Percentiles rank a stretch among this genome's conserved stretches.
phyloP scores from a whole-genome alignment of 208 protist species.

The Entamoeba dispar region DNA sequence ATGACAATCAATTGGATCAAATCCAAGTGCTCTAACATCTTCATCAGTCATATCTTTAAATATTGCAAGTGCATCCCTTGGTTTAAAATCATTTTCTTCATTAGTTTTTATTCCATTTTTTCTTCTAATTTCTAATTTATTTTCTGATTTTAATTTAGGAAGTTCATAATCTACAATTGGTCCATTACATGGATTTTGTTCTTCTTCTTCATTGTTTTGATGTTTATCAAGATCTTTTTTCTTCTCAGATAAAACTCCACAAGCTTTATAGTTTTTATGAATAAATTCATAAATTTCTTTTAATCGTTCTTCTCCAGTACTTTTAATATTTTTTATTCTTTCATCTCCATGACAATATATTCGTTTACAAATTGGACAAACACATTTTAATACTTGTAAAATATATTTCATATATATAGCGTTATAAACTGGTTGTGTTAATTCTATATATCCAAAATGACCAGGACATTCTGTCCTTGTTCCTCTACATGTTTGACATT shows the following conservation, averaged over 20 bases:
- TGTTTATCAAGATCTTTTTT: neutral
- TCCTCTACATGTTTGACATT: conserved; percentile 43
- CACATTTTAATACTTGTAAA: conserved; percentile 70
- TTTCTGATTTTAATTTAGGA: neutral
- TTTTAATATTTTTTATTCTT: neutral
- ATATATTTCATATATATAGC: conserved; percentile 73
- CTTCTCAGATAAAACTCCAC: neutral
- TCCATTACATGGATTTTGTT: conserved; percentile 6
- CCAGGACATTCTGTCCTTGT: conserved; percentile 53
- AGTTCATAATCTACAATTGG: neutral
- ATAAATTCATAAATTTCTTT: conserved; percentile 47
- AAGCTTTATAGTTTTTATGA: neutral
- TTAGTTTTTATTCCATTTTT: neutral
- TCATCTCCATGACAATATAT: neutral
- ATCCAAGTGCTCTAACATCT: conserved; percentile 48
- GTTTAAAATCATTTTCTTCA: neutral
- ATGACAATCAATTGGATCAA: conserved; percentile 48
- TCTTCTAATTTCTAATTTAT: neutral
- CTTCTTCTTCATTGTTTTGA: neutral
- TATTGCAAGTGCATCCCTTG: conserved; percentile 27
- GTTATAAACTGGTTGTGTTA: conserved; percentile 85
- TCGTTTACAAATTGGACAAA: conserved; percentile 70
- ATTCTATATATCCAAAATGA: conserved; percentile 92
- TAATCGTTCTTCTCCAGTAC: neutral
- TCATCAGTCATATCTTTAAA: conserved; percentile 51